Evolutionary conservation across 1,284 basidiomycete genomes (phyloP).

Genomic region (Leccinum angustisporum): DNA sequence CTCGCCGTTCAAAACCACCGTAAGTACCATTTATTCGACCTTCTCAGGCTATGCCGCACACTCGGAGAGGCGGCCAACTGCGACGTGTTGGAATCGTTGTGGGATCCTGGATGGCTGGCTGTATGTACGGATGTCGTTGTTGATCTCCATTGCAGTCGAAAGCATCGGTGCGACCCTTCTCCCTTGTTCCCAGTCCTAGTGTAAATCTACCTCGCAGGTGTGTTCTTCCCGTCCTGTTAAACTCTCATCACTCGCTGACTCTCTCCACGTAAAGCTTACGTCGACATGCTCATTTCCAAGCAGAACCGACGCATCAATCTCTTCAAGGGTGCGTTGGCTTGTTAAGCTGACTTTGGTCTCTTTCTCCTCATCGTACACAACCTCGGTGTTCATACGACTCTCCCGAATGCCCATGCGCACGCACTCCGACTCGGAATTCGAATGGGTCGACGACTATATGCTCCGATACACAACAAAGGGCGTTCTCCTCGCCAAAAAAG

Average conservation of each 20-base stretch:
- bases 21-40: conserved; percentile 17
- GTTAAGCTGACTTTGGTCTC: not conserved
- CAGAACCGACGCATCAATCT: conserved; percentile 82
- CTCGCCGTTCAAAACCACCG: conserved; percentile 13
- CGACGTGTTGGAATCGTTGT: not conserved
- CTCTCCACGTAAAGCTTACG: conserved; percentile 28
- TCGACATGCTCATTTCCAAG: conserved; percentile 87
- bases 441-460: not conserved
- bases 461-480: not conserved
- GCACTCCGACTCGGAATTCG: not conserved
- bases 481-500: conserved; percentile 56
- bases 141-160: conserved; percentile 17
- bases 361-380: not conserved
- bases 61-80: not conserved
- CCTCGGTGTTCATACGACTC: not conserved
- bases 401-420: not conserved
- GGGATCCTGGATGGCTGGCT: conserved; percentile 24
- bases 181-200: not conserved
- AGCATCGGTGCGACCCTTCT: conserved; percentile 26
- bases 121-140: conserved; percentile 19
- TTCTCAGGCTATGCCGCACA: too few species aligned
- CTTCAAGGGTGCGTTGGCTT: conserved; percentile 84
- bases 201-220: not conserved
- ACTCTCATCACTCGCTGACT: not conserved
- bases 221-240: not conserved